A percentile compares a stretch with the other conserved stretches of the same genome.
Conservation (phyloP, 2,329 filamentous ascomycete genomes). For the Penicillium sp. region DNA sequence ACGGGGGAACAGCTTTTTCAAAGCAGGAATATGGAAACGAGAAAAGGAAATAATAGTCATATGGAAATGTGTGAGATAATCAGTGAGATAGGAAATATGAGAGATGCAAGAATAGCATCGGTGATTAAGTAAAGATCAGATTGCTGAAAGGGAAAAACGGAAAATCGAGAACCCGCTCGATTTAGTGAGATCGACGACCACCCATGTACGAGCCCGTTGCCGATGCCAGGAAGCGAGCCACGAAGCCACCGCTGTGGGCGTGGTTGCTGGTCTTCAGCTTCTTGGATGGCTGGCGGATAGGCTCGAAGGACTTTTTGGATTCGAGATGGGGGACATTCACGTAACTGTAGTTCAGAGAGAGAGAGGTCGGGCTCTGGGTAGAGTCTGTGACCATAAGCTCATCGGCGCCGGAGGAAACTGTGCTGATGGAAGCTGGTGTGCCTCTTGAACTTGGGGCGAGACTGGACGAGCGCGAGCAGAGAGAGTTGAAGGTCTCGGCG, state of each 20-base stretch:
- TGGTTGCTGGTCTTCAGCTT: conserved; percentile 32
- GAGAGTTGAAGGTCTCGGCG: conserved; percentile 34
- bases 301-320: conserved; percentile 25
- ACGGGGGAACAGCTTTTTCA: conserved; percentile 14
- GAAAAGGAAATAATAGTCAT: conserved; percentile 5
- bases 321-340: conserved; percentile 27
- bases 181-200: conserved; percentile 28
- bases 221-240: conserved; percentile 38
- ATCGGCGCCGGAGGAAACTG: conserved; percentile 30
- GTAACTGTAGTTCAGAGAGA: conserved; percentile 29
- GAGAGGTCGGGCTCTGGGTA: conserved; percentile 25
- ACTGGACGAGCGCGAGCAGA: conserved; percentile 40
- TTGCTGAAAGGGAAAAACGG: not conserved
- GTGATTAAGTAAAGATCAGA: conserved; percentile 5
- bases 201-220: conserved; percentile 37
- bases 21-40: conserved; percentile 8
- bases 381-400: conserved; percentile 31
- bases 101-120: not conserved
- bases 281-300: conserved; percentile 32
- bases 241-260: conserved; percentile 30
- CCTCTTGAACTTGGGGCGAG: conserved; percentile 37
- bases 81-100: not conserved
- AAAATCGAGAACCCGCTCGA: conserved; percentile 17
- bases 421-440: conserved; percentile 38
- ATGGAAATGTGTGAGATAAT: not conserved